phyloP scores from a whole-genome alignment of 2,329 filamentous ascomycete species.

The Didymella pinodella region DNA sequence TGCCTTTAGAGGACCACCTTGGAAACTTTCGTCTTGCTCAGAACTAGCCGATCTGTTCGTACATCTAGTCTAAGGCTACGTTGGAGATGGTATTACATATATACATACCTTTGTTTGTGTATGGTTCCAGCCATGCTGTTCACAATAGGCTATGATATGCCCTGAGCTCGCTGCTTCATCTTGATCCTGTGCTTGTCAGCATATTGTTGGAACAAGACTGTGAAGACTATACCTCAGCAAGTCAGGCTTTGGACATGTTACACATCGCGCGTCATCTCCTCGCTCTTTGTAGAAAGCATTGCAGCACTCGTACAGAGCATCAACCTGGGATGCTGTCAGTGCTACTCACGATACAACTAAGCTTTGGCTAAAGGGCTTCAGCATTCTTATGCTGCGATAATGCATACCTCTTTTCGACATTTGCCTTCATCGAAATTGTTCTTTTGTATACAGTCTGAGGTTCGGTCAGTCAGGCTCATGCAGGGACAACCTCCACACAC shows the following conservation, averaged over 20 bases:
- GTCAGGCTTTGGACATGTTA: conserved; percentile 84
- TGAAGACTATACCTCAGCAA: conserved; percentile 64
- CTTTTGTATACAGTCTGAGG: conserved; percentile 79
- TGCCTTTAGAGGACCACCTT: too few relatives aligned
- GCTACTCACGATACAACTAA: background rate
- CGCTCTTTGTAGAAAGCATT: conserved; percentile 83
- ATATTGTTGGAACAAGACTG: conserved; percentile 7
- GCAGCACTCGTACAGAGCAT: conserved; percentile 93
- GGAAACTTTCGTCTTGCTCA: too few relatives aligned
- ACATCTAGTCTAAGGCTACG: background rate
- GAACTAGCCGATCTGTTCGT: background rate
- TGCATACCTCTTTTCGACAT: conserved; percentile 68
- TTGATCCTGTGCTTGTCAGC: conserved; percentile 65
- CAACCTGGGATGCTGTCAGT: conserved; percentile 60
- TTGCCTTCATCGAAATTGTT: conserved; percentile 86
- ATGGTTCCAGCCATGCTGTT: too few relatives aligned
- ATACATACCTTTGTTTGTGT: background rate
- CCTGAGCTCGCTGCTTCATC: conserved; percentile 75
- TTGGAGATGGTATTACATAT: background rate
- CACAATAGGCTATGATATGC: conserved; percentile 20
- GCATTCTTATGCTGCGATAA: background rate
- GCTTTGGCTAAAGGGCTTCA: background rate
- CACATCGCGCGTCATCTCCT: conserved; percentile 77
- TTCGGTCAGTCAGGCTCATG: background rate
- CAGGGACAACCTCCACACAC: conserved; percentile 55